These are phyloP conservation scores for Calonectria henricotiae DNA, from an alignment of 2,329 filamentous ascomycete species.

Conservation along the genomic window DNA sequence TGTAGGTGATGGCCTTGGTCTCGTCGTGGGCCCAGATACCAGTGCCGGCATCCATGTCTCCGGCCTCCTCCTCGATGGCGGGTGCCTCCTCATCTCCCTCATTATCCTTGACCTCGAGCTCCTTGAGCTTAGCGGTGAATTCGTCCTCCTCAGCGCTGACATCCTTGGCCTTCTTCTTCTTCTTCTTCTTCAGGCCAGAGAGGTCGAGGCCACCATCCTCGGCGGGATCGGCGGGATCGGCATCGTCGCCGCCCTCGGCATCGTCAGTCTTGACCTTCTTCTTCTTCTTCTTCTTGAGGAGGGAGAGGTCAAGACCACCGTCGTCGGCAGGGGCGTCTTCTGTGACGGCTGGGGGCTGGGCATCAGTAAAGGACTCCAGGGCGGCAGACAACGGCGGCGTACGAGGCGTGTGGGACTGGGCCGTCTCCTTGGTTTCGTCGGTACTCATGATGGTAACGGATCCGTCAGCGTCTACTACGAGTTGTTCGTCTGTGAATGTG, in stretches of 20 bases:
- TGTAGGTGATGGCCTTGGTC: constrained; percentile 85
- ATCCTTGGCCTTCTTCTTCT: constrained; percentile 79
- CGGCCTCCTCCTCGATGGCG: constrained; percentile 71
- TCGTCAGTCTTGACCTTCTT: constrained; percentile 62
- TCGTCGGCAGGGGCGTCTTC: constrained; percentile 68
- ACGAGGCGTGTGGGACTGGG: constrained; percentile 83
- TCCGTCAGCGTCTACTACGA: constrained; percentile 92
- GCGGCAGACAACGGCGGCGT: constrained; percentile 74
- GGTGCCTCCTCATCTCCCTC: constrained; percentile 67
- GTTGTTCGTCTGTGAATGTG: constrained; percentile 89
- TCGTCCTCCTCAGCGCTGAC: constrained; percentile 75
- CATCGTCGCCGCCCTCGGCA: constrained; percentile 64
- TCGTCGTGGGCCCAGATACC: constrained; percentile 92
- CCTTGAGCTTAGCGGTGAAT: constrained; percentile 74
- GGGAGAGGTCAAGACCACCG: constrained; percentile 70
- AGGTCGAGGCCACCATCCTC: constrained; percentile 70
- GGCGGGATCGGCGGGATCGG: constrained; percentile 59
- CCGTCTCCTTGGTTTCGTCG: constrained; percentile 85
- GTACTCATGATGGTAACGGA: constrained; percentile 83
- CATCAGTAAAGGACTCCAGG: constrained; percentile 71
- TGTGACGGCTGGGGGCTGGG: constrained; percentile 61
- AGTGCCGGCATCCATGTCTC: constrained; percentile 89
- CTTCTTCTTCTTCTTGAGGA: constrained; percentile 89
- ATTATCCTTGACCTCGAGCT: constrained; percentile 78
- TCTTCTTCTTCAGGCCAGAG: constrained; percentile 81